Base-by-base conservation (phyloP, 2,329 filamentous ascomycete genomes). In the Pseudogymnoascus pannorum region DNA sequence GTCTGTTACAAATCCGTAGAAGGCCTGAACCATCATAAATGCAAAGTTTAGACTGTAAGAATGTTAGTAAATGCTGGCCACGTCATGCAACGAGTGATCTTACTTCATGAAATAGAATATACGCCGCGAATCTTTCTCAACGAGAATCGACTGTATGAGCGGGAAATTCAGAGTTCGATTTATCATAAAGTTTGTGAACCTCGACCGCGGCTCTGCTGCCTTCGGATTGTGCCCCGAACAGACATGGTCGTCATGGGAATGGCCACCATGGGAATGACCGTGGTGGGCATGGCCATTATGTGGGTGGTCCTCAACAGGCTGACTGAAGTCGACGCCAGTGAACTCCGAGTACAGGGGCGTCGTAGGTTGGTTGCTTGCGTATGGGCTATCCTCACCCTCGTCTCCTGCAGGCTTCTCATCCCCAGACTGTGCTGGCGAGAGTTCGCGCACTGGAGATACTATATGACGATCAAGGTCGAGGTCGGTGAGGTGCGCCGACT, bases 101-200 rank as follows among this genome's bases (percentile, higher is more conserved):
- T 48, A 48, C 89, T 81, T 83, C 85, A 96, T 96, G 69, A 97
- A 99, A 75, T 99, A 99, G 67, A 96, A 95, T 65, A 99, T 97
- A 48, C 93, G 85, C 62, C 94, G 84, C 14, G 93, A 97, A 73
- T 99, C 93, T 69, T 91, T 92, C 70, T 97, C 93, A 12, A 87
- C 85, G 68, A 99, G 76, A 62, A 99, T 91, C 60, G 91, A 88
- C 71, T 97, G 87, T 16, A 97, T 70, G 33, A 97, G 80, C 0
- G 93, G 92, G 72, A 87, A 91, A 24, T 80, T 79, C 57, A 87
- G 81, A 9, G 87, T 87, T 60, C 83, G 80, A 0, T 81, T 81
- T n/a, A 97, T 78, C 3, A 97, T 73, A 61, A 87, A 81, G 12
- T 80, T 83, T 0, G 93, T 96, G 38, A 96, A 78, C 54, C 76